Base-by-base conservation (phyloP, 78 protist genomes). In the Andalucia godoyi region DNA sequence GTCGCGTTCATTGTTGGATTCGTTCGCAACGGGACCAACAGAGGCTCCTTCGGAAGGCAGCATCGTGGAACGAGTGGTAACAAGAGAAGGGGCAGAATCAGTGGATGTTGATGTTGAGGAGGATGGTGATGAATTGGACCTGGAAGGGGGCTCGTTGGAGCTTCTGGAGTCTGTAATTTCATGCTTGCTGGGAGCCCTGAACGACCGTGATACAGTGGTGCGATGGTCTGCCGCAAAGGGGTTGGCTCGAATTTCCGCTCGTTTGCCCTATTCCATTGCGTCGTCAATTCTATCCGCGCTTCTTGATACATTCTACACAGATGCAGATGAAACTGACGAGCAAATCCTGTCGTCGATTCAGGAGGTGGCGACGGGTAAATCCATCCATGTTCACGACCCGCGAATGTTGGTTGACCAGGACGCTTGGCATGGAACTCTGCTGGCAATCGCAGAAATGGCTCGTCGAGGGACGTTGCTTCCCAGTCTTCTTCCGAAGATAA, bases 201-300 rank as follows among this genome's bases (percentile, higher is more conserved):
- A 7, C 38, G 9, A 71, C 49, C 47, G 5, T 29, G 77, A 75
- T 61, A 76, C 75, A 3, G 64, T 79, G n/a, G 77, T 70, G 23
- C 61, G 96, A 29, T 93, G 94, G 93, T 51, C 81, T 8, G 66
- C 86, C 7, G 94, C 97, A 18, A 93, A 93, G 60, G 97, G 94
- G 15, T 18, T 91, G 18, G 97, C 94, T 17, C 72, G 95, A 25
- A 39, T 93, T 39, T 74, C 88, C 1, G 63, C 43, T 9, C 63
- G 90, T 6, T 58, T 93, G 33, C 91, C 91, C 23, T 18, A 43
- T 17, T 77, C 57, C 6, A 33, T 86, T 30, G 97, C 86, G 15
- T 92, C 86, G 53, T 92, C 91, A 15, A 76, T 93, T 12, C 88
- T 93, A 30, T 64, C 23, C 0, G 41, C 65, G 30, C 39, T 77